Evolutionary conservation across 129 eudicot genomes (phyloP), one percentile per base, ranked within the genome.

Genomic region (Gnaphalium uliginosum): DNA sequence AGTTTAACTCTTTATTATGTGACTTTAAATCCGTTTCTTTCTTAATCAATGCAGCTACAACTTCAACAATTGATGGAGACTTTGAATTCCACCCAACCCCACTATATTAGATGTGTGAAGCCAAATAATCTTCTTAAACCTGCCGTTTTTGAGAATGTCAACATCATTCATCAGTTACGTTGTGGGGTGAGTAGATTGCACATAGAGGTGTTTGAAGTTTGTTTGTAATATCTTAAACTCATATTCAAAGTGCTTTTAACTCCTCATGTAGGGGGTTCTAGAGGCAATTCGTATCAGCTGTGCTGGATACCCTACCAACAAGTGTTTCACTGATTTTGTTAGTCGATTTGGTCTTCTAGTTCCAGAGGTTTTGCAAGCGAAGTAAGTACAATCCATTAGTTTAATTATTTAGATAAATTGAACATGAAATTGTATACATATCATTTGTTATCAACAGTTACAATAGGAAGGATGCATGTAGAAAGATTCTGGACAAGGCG

Each of bases 281-380:
- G 98, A 94, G 81, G 98, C 98, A 77, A 94, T 94, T 80, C 93
- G 98, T 83, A 94, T 94, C 51, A 94, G 98, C 69, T 88, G 96
- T 85, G 96, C 98, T 53, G 98, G 98, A 63, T 94, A 94, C 83
- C 98, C 98, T 29, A 94, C 98, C 54, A 88, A 90, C 30, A 89
- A 88, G 85, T 80, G 86, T 27, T 94, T 94, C 79, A 72, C 64
- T 78, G 98, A 94, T 62, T 94, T 94, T 85, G 84, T 91, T 30
- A 81, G 81, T 78, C 89, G 97, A 59, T 94, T 94, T 83, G 91
- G 96, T 66, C 86, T 94, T 87, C 91, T 94, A 35, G 90, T 87
- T 35, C 98, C 98, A 2, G 90, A 89, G 63, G 90, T 83, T 82
- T 66, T 94, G 79, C 83, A 79, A 69, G 90, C 82, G 54, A 87